Base-by-base conservation (phyloP, 345 rosid genomes). In the Syzygium aqueum region DNA sequence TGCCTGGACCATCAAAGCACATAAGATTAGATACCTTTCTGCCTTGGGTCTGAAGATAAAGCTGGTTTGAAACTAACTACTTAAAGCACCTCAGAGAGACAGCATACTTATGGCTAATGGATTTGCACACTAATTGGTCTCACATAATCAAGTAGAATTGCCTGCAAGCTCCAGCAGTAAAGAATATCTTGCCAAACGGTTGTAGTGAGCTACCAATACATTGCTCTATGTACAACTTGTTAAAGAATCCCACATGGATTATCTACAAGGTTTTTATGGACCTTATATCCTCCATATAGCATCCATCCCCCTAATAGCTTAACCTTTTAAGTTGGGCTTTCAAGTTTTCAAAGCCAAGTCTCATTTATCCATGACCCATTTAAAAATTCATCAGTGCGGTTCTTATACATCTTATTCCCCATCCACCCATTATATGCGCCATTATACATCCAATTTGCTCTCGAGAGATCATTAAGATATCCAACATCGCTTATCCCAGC, bases 1-100 rank as follows among this genome's bases (percentile, higher is more conserved):
- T 85, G 28, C 93, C 99, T 97, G 91, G 84, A 65, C 65, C 89
- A 90, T 87, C 77, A 33, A 53, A 87, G 16, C 84, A 88, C 73
- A 87, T 78, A 84, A 51, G 77, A 54, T 86, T 86, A 25, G 13
- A 11, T 84, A 84, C 85, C 59, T 53, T 78, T 37, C 49, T 33
- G 25, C 27, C 49, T 73, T 37, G 14, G 82, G 49, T 37, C 49
- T 37, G 82, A 19, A 73, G 82, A 73, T 37, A 0, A 37, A 37
- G 82, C 82, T 73, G 49, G 82, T 73, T 10, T 73, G 49, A 73
- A 73, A 73, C 43, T 73, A 73, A 73, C 27, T 73, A 73, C 49
- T 19, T 73, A 73, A 73, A 73, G 82, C 82, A 73, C 49, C 82
- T 73, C 49, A 19, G 14, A 73, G 80, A 73, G 82, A 73, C 82